These are phyloP conservation scores for Henckelia pumila DNA, from an alignment of 257 asterid species.

Conservation along the genomic window DNA sequence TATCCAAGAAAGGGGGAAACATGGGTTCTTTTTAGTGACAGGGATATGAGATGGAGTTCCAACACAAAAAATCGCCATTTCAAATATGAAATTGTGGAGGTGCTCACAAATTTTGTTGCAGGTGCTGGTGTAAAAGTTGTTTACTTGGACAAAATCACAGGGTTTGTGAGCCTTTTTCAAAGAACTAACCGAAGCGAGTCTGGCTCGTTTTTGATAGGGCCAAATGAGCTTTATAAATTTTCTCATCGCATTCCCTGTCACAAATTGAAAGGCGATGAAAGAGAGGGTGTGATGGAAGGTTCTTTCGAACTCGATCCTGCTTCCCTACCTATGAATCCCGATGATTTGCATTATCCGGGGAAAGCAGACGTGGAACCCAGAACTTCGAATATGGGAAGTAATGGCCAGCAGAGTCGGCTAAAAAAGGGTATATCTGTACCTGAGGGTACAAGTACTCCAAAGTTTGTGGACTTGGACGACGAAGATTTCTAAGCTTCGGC, in stretches of 20 bases:
- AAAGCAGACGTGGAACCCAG: conserved; percentile 23
- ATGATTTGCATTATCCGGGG: conserved; percentile 45
- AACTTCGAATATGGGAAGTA: background rate
- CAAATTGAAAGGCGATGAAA: conserved; percentile 58
- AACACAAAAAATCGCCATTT: conserved; percentile 35
- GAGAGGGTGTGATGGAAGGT: conserved; percentile 66
- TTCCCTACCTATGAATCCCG: conserved; percentile 50
- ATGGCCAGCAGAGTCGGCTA: conserved; percentile 9
- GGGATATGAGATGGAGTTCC: conserved; percentile 60
- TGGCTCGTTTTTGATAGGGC: conserved; percentile 32
- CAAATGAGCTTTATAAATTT: conserved; percentile 48
- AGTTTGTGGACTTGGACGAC: conserved; percentile 17
- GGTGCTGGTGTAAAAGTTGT: conserved; percentile 47
- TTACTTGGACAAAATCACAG: conserved; percentile 52
- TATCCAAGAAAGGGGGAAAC: conserved; percentile 67
- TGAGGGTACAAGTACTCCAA: conserved; percentile 18
- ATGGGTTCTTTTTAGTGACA: conserved; percentile 77
- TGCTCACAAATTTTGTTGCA: conserved; percentile 47
- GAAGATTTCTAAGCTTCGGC: conserved; percentile 1
- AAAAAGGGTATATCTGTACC: conserved; percentile 22
- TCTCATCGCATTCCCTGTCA: conserved; percentile 59
- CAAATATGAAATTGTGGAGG: conserved; percentile 70
- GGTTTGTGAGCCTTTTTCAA: conserved; percentile 64
- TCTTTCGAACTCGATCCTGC: conserved; percentile 90
- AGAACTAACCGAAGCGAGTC: conserved; percentile 27